phyloP scores from a whole-genome alignment of 805 yeast species.

The Saturnispora kantuleensis region DNA sequence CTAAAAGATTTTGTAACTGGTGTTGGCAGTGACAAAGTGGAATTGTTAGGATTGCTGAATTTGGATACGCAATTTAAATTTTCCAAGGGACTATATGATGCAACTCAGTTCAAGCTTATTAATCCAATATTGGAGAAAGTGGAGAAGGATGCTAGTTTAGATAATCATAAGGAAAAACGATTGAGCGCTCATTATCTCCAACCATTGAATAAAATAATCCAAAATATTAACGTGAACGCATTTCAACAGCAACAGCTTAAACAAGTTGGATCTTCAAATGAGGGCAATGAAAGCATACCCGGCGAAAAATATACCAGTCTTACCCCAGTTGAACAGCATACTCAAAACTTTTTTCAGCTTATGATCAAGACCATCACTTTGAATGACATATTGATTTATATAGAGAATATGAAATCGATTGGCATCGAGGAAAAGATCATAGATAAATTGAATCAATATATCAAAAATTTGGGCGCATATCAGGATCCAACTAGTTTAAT shows the following conservation, averaged over 20 bases:
- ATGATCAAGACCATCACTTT: constrained; percentile 18
- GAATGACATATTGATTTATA: constrained; percentile 28
- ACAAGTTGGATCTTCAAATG: too few species aligned
- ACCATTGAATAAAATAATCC: constrained; percentile 25
- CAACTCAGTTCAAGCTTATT: constrained; percentile 4
- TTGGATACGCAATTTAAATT: constrained; percentile 13
- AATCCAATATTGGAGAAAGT: not conserved
- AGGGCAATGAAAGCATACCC: not conserved
- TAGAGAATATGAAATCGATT: constrained; percentile 25
- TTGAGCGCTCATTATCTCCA: constrained; percentile 17
- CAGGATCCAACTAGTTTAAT: constrained; percentile 27
- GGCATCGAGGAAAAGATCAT: constrained; percentile 26
- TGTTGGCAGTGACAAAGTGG: constrained; percentile 20
- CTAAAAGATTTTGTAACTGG: constrained; percentile 41
- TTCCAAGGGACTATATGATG: constrained; percentile 1
- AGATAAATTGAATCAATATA: constrained; percentile 28
- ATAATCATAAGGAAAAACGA: not conserved
- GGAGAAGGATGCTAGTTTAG: not conserved
- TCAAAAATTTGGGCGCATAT: constrained; percentile 26
- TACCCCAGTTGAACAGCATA: not conserved
- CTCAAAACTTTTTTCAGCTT: constrained; percentile 11
- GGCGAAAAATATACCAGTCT: not conserved
- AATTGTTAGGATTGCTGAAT: constrained; percentile 22
- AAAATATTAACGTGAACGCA: constrained; percentile 23
- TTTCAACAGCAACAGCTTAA: constrained; percentile 3